Evolutionary conservation across 352 stramenopile genomes (phyloP).

Genomic region (Pythium volutum): DNA sequence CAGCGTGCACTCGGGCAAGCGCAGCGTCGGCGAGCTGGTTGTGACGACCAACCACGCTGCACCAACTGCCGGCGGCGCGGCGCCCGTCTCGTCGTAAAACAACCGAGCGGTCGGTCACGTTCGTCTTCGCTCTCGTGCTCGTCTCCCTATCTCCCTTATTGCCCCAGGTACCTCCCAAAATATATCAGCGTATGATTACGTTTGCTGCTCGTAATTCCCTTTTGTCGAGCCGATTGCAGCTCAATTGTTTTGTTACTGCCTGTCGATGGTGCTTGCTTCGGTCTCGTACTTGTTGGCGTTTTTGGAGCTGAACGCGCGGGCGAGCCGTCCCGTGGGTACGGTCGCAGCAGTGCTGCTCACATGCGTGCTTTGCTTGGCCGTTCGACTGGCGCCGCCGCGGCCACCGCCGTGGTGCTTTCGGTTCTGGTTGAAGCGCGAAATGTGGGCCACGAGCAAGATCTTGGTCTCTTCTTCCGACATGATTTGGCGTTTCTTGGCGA

Average conservation of each 20-base stretch:
- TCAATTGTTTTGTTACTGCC: not conserved
- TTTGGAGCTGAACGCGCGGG: not conserved
- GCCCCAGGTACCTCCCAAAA: too few relatives aligned
- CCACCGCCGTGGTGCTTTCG: not conserved
- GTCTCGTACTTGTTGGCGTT: not conserved
- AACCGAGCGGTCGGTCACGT: too few relatives aligned
- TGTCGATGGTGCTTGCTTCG: not conserved
- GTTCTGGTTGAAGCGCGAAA: conserved; percentile 12
- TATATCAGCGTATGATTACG: too few relatives aligned
- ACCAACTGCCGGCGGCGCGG: not conserved
- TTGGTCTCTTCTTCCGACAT: conserved; percentile 25
- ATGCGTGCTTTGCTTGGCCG: not conserved
- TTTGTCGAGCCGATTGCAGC: too few relatives aligned
- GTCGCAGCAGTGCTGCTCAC: not conserved
- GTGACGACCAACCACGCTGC: conserved; percentile 15
- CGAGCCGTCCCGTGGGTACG: not conserved
- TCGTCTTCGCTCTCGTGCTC: too few relatives aligned
- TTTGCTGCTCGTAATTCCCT: too few relatives aligned
- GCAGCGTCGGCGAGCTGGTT: conserved; percentile 56
- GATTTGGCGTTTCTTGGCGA: conserved; percentile 23
- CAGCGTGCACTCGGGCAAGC: conserved; percentile 58
- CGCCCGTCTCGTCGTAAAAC: not conserved
- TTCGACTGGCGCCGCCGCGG: too few relatives aligned
- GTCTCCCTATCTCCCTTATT: too few relatives aligned
- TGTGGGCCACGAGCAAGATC: conserved; percentile 17